These are phyloP conservation scores for Coelastrella sp. DNA, from an alignment of 139 green algal genomes.

Conservation along the genomic window DNA sequence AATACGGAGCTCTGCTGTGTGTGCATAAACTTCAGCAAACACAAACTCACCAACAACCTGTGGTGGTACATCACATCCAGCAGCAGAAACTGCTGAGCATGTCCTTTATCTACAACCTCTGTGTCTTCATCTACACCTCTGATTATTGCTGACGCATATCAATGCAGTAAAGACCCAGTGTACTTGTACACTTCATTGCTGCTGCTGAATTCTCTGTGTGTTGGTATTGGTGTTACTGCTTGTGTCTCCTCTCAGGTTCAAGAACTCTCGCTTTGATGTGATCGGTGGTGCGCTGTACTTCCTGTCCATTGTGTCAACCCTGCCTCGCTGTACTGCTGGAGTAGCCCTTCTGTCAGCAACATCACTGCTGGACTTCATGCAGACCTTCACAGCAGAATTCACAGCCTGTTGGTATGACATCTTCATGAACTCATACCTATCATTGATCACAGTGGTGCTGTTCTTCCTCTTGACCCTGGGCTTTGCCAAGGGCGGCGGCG, in stretches of 20 bases:
- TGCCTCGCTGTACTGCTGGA: conserved; percentile 75
- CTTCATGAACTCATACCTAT: conserved; percentile 71
- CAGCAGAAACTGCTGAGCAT: no score
- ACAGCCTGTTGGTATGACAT: conserved; percentile 58
- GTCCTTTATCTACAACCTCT: no score
- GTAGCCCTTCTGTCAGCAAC: conserved; percentile 24
- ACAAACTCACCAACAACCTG: no score
- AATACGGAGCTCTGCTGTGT: no score
- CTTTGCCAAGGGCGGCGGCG: conserved; percentile 69
- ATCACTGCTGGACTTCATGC: conserved; percentile 1
- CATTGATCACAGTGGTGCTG: conserved; percentile 54
- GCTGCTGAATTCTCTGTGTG: no score
- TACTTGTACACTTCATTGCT: no score
- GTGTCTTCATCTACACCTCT: no score
- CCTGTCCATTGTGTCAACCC: conserved; percentile 83
- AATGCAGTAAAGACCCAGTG: not conserved
- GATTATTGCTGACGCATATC: no score
- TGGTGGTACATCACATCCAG: no score
- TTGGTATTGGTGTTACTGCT: not conserved
- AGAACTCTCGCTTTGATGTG: conserved; percentile 80
- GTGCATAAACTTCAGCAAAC: no score
- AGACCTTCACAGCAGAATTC: not conserved
- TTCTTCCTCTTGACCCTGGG: conserved; percentile 62
- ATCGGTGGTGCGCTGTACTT: conserved; percentile 91
- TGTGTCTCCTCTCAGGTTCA: conserved; percentile 42